Percentiles rank a stretch among this genome's conserved stretches.
phyloP scores from a whole-genome alignment of 805 yeast species.

The Starmerella floris region DNA sequence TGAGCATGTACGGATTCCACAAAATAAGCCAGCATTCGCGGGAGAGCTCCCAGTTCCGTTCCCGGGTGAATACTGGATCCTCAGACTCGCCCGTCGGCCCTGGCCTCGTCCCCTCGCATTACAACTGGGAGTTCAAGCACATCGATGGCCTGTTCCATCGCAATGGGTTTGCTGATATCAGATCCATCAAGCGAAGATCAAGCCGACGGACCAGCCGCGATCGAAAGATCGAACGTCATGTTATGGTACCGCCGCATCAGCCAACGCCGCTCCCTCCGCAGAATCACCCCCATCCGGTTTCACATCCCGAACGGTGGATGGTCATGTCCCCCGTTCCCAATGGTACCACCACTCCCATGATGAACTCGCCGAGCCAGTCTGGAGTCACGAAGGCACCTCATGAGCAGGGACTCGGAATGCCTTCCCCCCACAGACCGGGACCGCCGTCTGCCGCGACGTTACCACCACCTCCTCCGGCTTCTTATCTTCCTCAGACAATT shows the following conservation, averaged over 20 bases:
- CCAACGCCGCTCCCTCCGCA: conserved; percentile 1
- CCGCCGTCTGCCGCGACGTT: too few species aligned
- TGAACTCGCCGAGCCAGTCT: neutral
- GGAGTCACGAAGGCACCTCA: too few species aligned
- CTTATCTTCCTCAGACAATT: too few species aligned
- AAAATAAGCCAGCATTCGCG: conserved; percentile 32
- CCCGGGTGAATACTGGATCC: neutral
- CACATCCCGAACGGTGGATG: neutral
- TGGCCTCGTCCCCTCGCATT: neutral
- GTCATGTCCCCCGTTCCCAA: neutral
- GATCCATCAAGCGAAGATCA: conserved; percentile 67
- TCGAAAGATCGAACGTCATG: conserved; percentile 14
- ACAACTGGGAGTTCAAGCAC: conserved; percentile 79
- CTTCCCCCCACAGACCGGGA: too few species aligned
- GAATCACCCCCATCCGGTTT: neutral
- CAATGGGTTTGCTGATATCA: conserved; percentile 63
- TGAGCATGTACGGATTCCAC: conserved; percentile 95
- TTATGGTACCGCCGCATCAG: conserved; percentile 10
- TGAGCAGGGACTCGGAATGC: too few species aligned
- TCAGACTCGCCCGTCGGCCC: neutral
- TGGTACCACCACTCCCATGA: neutral
- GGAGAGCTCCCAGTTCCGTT: conserved; percentile 7
- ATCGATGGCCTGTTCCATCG: conserved; percentile 63
- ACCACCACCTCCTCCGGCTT: too few species aligned
- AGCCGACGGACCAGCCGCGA: conserved; percentile 17